phyloP scores from a whole-genome alignment of 1,284 basidiomycete species.

The Coniferiporia sulphurascens region DNA sequence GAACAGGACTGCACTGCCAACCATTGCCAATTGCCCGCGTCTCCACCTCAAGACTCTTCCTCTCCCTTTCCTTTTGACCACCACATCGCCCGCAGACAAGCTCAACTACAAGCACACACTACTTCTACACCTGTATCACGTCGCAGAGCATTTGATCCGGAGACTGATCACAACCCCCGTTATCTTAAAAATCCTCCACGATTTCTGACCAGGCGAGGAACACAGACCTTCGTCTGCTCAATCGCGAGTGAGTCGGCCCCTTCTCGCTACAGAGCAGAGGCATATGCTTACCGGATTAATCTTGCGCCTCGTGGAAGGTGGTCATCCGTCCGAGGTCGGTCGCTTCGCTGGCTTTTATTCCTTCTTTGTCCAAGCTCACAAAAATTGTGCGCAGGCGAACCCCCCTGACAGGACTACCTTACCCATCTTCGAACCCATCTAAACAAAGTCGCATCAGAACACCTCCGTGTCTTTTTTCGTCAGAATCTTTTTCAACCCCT shows the following conservation, averaged over 20 bases:
- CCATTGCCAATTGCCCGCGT: background rate
- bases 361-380: conserved; percentile 8
- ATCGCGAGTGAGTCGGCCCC: conserved; percentile 58
- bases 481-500: conserved; percentile 12
- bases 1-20: background rate
- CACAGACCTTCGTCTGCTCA: conserved; percentile 75
- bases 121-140: background rate
- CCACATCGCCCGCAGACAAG: conserved; percentile 1
- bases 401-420: conserved; percentile 59
- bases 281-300: conserved; percentile 17
- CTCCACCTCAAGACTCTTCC: background rate
- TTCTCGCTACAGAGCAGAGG: conserved; percentile 20
- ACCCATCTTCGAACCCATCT: conserved; percentile 17
- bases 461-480: conserved; percentile 10
- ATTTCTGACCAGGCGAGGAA: conserved; percentile 74
- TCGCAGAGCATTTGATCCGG: background rate
- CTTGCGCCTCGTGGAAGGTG: conserved; percentile 46
- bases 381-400: conserved; percentile 52
- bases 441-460: conserved; percentile 11
- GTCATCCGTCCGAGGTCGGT: conserved; percentile 71
- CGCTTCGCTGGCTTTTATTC: conserved; percentile 12
- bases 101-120: background rate
- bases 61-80: conserved; percentile 8
- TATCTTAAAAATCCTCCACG: conserved; percentile 32
- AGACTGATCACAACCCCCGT: background rate